Conservation (phyloP, 305 asterid genomes). For the Fraxinus sp. region DNA sequence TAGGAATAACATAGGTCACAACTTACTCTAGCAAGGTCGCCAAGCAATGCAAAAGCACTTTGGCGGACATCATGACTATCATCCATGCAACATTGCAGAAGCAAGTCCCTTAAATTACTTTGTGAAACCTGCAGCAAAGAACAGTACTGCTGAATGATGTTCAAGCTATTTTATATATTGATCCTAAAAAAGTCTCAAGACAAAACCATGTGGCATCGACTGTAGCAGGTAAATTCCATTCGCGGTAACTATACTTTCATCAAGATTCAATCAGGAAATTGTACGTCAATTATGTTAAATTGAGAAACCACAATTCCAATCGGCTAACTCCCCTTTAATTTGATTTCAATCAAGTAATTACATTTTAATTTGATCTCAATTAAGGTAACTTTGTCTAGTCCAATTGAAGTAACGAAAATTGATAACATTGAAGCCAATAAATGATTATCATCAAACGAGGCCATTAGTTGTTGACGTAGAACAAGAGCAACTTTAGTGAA, state of each 20-base stretch:
- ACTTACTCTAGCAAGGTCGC: slow-evolving; percentile 94
- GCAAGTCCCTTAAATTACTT: slow-evolving; percentile 85
- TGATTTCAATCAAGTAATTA: not conserved
- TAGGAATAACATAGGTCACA: slow-evolving; percentile 14
- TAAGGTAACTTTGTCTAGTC: not conserved
- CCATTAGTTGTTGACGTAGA: not conserved
- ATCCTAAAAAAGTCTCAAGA: not conserved
- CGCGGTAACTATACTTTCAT: not conserved
- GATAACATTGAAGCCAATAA: not conserved
- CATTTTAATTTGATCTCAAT: not conserved
- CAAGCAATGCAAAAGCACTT: slow-evolving; percentile 98
- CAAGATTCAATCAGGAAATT: not conserved
- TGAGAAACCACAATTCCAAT: not conserved
- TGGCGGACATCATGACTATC: slow-evolving; percentile 89
- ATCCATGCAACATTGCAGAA: slow-evolving; percentile 95
- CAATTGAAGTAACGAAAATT: not conserved
- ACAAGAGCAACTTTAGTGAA: not conserved
- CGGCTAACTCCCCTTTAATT: not conserved
- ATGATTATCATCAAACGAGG: not conserved
- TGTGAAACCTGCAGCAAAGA: slow-evolving; percentile 66
- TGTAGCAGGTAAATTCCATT: not conserved
- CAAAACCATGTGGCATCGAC: slow-evolving; percentile 10
- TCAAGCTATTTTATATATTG: not conserved
- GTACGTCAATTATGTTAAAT: not conserved
- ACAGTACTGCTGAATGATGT: slow-evolving; percentile 2